These are phyloP conservation scores for Solanum okadae DNA, from an alignment of 257 asterid species.

Conservation along the genomic window DNA sequence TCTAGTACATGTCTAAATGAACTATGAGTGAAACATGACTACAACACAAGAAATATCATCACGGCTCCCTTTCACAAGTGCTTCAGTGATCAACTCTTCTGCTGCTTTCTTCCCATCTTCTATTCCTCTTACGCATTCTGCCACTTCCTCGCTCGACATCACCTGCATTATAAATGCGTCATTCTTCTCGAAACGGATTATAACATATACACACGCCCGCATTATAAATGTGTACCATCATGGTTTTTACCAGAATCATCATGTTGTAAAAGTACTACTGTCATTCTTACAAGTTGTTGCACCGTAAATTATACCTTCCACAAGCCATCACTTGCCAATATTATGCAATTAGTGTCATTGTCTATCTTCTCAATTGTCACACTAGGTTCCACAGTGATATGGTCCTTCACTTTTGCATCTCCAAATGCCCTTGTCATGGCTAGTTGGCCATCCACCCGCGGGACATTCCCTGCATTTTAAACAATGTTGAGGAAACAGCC, in stretches of 20 bases:
- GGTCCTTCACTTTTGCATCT: constrained; percentile 32
- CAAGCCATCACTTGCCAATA: constrained; percentile 52
- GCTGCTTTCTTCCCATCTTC: constrained; percentile 25
- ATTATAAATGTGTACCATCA: too few species aligned
- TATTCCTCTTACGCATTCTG: constrained; percentile 19
- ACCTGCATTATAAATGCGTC: constrained; percentile 8
- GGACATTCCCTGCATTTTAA: constrained; percentile 21
- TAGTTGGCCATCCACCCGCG: constrained; percentile 41
- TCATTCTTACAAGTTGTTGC: not conserved
- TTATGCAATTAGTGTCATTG: constrained; percentile 9
- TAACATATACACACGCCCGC: not conserved
- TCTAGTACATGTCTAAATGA: not conserved
- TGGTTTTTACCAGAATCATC: not conserved
- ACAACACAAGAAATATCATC: constrained; percentile 41
- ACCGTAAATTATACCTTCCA: constrained; percentile 33
- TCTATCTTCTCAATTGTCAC: constrained; percentile 5
- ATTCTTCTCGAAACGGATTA: not conserved
- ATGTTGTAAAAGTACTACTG: not conserved
- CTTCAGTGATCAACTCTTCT: constrained; percentile 22
- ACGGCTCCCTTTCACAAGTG: constrained; percentile 24
- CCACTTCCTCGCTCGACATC: constrained; percentile 34
- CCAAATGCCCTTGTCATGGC: constrained; percentile 58
- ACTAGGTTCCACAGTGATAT: constrained; percentile 35
- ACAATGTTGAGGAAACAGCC: not conserved
- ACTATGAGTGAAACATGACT: constrained; percentile 14